Evolutionary conservation across 1,284 basidiomycete species (phyloP).

Genomic region (Heimioporus retisporus): DNA sequence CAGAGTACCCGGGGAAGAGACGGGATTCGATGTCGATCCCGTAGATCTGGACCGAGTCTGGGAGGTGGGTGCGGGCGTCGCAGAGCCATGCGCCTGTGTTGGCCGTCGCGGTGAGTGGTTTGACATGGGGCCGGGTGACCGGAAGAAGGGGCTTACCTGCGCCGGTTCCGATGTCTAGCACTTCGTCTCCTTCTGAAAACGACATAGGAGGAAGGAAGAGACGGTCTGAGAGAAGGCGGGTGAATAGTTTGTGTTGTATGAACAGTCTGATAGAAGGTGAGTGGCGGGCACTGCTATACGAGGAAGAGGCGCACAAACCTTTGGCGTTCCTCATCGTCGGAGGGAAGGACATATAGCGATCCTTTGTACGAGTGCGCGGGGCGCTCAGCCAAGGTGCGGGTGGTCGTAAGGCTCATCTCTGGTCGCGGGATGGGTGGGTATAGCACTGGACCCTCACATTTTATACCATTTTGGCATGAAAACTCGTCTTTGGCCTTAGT

Average conservation of each 20-base stretch:
- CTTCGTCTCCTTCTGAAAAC: slow-evolving; percentile 26
- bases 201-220: slow-evolving; percentile 31
- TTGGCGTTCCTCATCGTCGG: slow-evolving; percentile 28
- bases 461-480: too few relatives aligned
- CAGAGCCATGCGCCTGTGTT: slow-evolving; percentile 34
- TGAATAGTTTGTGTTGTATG: slow-evolving; percentile 30
- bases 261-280: slow-evolving; percentile 18
- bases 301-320: slow-evolving; percentile 14
- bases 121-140: too few relatives aligned
- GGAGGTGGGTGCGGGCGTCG: slow-evolving; percentile 20
- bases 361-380: slow-evolving; percentile 24
- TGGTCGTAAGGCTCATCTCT: too few relatives aligned
- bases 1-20: slow-evolving; percentile 6
- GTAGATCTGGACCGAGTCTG: slow-evolving; percentile 27
- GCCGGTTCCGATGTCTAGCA: slow-evolving; percentile 38
- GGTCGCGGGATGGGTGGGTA: too few relatives aligned
- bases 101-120: too few relatives aligned
- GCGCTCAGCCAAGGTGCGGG: too few relatives aligned
- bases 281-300: too few relatives aligned
- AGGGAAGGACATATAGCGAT: slow-evolving; percentile 32
- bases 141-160: slow-evolving; percentile 18
- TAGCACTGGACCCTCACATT: too few relatives aligned
- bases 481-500: too few relatives aligned
- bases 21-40: slow-evolving; percentile 34
- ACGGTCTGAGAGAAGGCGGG: slow-evolving; percentile 27